These are phyloP conservation scores for Dothideomycetes sp. DNA, from an alignment of 2,329 filamentous ascomycete genomes.

Conservation along the genomic window DNA sequence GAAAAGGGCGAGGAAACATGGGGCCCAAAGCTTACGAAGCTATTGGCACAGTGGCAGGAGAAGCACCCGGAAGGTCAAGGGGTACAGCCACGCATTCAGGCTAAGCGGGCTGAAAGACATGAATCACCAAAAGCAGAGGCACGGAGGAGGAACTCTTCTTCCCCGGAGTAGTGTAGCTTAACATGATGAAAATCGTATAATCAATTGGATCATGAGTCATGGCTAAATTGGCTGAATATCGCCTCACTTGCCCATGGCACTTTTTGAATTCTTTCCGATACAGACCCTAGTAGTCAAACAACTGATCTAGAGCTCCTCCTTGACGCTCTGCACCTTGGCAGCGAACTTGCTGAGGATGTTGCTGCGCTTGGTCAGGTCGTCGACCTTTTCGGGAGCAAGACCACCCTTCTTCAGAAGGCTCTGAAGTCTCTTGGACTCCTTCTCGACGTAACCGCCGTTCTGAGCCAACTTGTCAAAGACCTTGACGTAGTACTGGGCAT, in stretches of 20 bases:
- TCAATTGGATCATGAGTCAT: no score
- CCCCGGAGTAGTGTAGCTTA: neutral
- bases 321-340: constrained; percentile 38
- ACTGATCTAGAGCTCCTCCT: constrained; percentile 26
- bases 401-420: constrained; percentile 79
- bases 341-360: constrained; percentile 79
- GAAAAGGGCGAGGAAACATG: constrained; percentile 69
- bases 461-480: constrained; percentile 76
- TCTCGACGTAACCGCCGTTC: constrained; percentile 69
- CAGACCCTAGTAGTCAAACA: neutral
- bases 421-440: constrained; percentile 75
- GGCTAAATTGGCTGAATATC: no score
- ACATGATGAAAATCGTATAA: no score
- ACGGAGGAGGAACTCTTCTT: constrained; percentile 12
- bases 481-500: constrained; percentile 87
- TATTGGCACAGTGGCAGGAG: constrained; percentile 9
- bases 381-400: constrained; percentile 73
- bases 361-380: constrained; percentile 75
- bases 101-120: constrained; percentile 2
- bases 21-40: constrained; percentile 57
- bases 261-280: neutral
- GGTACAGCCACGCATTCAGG: neutral
- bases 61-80: constrained; percentile 3
- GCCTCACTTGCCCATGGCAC: no score
- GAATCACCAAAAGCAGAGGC: neutral